Evolutionary conservation across 1,139 yeast species (phyloP).

Genomic region (Lizanozyma gosingica): DNA sequence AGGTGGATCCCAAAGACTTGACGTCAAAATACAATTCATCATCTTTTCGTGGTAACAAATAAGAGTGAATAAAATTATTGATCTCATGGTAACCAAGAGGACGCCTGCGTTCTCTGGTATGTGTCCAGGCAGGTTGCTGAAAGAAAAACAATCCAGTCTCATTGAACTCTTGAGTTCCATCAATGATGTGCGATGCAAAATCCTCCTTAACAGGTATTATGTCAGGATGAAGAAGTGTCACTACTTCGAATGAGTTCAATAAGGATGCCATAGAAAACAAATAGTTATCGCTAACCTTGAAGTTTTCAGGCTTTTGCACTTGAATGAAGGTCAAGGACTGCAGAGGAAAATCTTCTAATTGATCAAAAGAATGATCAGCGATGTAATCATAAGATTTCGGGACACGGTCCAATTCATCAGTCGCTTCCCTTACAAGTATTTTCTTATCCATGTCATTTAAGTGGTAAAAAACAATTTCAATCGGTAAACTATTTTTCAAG

Average conservation of each 20-base stretch:
- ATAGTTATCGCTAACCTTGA: background rate
- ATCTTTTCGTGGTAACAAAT: slow-evolving; percentile 15
- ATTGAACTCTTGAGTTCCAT: slow-evolving; percentile 11
- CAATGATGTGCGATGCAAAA: slow-evolving; percentile 10
- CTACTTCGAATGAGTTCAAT: slow-evolving; percentile 26
- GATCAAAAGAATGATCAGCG: background rate
- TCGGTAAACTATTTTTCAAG: slow-evolving; percentile 20
- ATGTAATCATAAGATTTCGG: background rate
- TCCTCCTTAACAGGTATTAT: slow-evolving; percentile 20
- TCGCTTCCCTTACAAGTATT: background rate
- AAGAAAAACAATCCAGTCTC: slow-evolving; percentile 21
- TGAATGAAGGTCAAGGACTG: background rate
- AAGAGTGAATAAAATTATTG: slow-evolving; percentile 15
- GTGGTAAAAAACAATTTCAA: slow-evolving; percentile 13
- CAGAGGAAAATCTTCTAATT: background rate
- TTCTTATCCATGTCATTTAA: background rate
- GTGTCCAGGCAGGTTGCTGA: slow-evolving; percentile 15
- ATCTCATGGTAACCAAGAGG: slow-evolving; percentile 25
- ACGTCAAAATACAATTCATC: slow-evolving; percentile 17
- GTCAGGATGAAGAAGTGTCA: slow-evolving; percentile 16
- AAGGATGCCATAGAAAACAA: background rate
- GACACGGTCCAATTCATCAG: background rate
- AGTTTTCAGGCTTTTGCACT: background rate
- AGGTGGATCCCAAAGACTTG: slow-evolving; percentile 3
- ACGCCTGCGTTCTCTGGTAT: slow-evolving; percentile 12